These are phyloP conservation scores for Exophiala xenobiotica DNA, from an alignment of 2,329 filamentous ascomycete genomes.

Conservation along the genomic window DNA sequence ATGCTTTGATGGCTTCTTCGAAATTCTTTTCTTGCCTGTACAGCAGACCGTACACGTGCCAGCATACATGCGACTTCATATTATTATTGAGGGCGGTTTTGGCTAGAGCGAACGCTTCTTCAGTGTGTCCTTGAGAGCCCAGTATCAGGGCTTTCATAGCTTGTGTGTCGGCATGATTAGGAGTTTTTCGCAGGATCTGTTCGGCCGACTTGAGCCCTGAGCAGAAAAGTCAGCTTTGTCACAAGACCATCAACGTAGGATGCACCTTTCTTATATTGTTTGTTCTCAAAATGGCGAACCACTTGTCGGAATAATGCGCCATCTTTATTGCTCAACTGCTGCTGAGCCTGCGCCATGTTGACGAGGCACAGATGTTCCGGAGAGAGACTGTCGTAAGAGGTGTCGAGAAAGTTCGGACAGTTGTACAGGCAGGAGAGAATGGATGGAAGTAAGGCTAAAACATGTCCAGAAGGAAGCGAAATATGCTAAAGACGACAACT, in stretches of 20 bases:
- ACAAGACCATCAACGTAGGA: slow-evolving; percentile 1
- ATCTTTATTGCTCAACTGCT: slow-evolving; percentile 71
- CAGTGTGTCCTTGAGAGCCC: slow-evolving; percentile 85
- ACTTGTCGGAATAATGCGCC: slow-evolving; percentile 89
- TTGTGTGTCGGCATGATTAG: slow-evolving; percentile 95
- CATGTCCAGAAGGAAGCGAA: slow-evolving; percentile 15
- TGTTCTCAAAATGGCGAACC: slow-evolving; percentile 94
- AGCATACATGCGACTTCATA: slow-evolving; percentile 99
- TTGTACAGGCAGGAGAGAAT: neutral
- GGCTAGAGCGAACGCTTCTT: slow-evolving; percentile 90
- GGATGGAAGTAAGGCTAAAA: slow-evolving; percentile 8
- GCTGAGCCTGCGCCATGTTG: slow-evolving; percentile 32
- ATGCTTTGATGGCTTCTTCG: slow-evolving; percentile 98
- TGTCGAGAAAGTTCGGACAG: neutral
- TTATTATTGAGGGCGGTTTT: slow-evolving; percentile 91
- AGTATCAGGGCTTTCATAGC: slow-evolving; percentile 99
- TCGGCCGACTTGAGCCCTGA: slow-evolving; percentile 89
- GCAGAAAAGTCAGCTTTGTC: slow-evolving; percentile 14
- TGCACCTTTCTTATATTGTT: slow-evolving; percentile 88
- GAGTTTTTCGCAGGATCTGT: slow-evolving; percentile 90
- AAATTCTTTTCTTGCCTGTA: slow-evolving; percentile 96
- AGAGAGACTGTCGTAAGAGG: slow-evolving; percentile 1
- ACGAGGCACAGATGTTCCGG: neutral
- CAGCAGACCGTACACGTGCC: slow-evolving; percentile 96
- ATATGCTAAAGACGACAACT: slow-evolving; percentile 6